These are phyloP conservation scores for Diaporthe destruens DNA, from an alignment of 2,329 filamentous ascomycete genomes.

Conservation along the genomic window DNA sequence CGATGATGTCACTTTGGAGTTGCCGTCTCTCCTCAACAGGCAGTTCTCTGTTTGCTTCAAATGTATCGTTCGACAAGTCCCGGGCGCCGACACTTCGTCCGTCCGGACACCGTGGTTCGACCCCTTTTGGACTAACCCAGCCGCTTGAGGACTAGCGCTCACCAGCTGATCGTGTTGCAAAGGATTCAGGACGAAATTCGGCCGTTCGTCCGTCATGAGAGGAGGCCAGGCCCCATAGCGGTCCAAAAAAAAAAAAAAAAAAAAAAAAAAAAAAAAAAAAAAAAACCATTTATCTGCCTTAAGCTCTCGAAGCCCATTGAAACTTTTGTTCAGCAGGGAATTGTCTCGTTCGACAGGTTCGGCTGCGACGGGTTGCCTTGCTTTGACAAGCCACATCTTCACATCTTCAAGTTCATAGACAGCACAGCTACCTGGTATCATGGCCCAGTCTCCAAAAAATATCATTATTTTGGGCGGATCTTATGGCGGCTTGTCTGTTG, in stretches of 20 bases:
- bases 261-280: too few relatives aligned
- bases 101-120: conserved; percentile 6
- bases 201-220: conserved; percentile 14
- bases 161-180: neutral
- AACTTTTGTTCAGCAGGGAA: neutral
- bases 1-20: neutral
- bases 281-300: neutral
- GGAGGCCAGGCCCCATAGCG: neutral
- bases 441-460: conserved; percentile 46
- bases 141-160: conserved; percentile 16
- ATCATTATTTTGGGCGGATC: conserved; percentile 67
- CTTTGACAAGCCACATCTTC: neutral
- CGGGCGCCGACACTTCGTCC: neutral
- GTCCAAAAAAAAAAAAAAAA: too few relatives aligned
- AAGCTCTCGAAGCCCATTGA: too few relatives aligned
- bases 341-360: neutral
- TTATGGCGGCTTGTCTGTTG: conserved; percentile 63
- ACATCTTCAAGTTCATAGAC: too few relatives aligned
- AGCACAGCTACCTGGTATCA: neutral
- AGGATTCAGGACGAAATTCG: neutral
- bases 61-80: neutral
- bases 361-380: neutral
- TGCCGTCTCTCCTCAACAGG: neutral
- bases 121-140: neutral
- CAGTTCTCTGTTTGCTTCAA: too few relatives aligned